Evolutionary conservation across 1,284 basidiomycete genomes (phyloP), one percentile per base, ranked within the genome.

Genomic region (Pseudozyma sp.): DNA sequence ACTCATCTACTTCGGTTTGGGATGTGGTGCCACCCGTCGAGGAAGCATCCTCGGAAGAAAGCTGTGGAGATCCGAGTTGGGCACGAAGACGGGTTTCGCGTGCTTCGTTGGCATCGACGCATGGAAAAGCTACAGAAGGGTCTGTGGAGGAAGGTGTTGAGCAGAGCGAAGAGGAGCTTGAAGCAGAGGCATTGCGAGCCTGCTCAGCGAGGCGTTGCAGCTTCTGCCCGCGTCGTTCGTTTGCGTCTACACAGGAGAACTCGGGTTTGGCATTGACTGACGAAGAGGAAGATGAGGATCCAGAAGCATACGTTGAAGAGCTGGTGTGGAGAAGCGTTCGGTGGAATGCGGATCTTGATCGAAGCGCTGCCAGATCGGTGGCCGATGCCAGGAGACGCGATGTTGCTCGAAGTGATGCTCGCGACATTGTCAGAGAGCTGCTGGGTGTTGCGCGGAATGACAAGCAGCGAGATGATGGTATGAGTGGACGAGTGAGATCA

Each of bases 91-190:
- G 59, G 13, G 68, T 56, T 34, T 77, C 70, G 3, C 83, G 68
- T 9, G 74, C 68, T 59, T 84, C 82, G 64, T 85, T 80, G 43
- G 81, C 80, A 54, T 85, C 83, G 13, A 85, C 63, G 61, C 83
- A 85, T 3, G 82, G 81, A 52, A 85, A 79, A 16, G 76, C 66
- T 10, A 77, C 59, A 2, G 63, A 64, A 3, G 76, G 67, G 18
- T 70, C 54, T 16, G 59, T 64, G 8, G 66, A 62, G 14, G 58
- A 45, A 19, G 44, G 52, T 1, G 57, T 59, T 0, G 62, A 59
- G 40, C 62, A 70, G 19, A 62, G 56, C 12, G 63, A 43, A 16
- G 58, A 54, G 31, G 65, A 40, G n/a, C 59, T 25, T 31, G 40
- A 43, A 10, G 58, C 50, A 13, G 47, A 21, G 12, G 53, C 40